Percentiles rank a stretch among this genome's conserved stretches.
These are phyloP conservation scores for Chrysanthemum makinoi DNA, from an alignment of 129 eudicot genomes.

Conservation along the genomic window DNA sequence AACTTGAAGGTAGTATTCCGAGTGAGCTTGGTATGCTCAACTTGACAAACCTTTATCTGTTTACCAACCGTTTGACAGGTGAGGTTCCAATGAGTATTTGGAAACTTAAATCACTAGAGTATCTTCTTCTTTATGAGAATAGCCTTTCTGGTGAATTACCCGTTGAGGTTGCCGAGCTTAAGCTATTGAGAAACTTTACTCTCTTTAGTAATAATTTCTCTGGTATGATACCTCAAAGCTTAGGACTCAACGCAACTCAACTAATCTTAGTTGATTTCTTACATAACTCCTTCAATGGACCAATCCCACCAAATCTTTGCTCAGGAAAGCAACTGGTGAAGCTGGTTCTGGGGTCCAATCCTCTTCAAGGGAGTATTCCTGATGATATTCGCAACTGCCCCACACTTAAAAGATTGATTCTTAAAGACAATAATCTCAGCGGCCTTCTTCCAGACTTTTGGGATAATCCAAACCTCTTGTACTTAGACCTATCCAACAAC, in stretches of 20 bases:
- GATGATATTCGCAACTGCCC: conserved; percentile 58
- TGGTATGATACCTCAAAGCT: conserved; percentile 64
- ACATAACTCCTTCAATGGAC: conserved; percentile 62
- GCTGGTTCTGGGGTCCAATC: conserved; percentile 55
- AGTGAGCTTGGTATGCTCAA: conserved; percentile 55
- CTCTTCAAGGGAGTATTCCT: conserved; percentile 62
- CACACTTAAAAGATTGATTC: conserved; percentile 47
- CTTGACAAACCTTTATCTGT: conserved; percentile 44
- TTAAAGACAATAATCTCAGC: conserved; percentile 53
- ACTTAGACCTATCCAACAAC: conserved; percentile 55
- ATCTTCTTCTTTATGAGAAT: conserved; percentile 56
- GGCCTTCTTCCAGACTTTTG: conserved; percentile 70
- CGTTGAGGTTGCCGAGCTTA: conserved; percentile 44
- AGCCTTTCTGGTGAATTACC: conserved; percentile 65
- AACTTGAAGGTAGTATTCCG: conserved; percentile 63
- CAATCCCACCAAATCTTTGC: conserved; percentile 80
- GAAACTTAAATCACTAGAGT: conserved; percentile 54
- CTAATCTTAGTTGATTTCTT: conserved; percentile 56
- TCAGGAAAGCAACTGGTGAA: conserved; percentile 43
- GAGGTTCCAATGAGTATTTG: conserved; percentile 69
- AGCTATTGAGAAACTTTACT: conserved; percentile 41
- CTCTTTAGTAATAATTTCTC: conserved; percentile 54
- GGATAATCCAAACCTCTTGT: conserved; percentile 32
- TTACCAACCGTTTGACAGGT: conserved; percentile 56
- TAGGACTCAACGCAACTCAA: conserved; percentile 67